Conservation (phyloP, 805 yeast species). For the Huiozyma sinensis region DNA sequence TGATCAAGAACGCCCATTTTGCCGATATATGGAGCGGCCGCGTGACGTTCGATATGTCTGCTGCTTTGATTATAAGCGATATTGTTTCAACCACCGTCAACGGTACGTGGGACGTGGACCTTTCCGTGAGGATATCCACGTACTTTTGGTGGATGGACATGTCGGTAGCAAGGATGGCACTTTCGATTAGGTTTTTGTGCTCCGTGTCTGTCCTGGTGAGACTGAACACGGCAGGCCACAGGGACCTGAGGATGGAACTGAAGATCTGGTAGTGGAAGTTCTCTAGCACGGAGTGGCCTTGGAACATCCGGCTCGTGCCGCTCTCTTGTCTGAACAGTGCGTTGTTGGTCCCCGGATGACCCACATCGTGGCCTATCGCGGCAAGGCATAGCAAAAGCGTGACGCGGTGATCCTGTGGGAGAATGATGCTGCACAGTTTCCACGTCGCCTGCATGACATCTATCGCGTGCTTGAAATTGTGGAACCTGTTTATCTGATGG, state of each 20-base stretch:
- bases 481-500: conserved; percentile 80
- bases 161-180: conserved; percentile 68
- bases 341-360: conserved; percentile 95
- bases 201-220: conserved; percentile 4
- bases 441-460: conserved; percentile 90
- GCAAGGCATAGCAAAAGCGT: conserved; percentile 58
- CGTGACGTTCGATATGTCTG: conserved; percentile 90
- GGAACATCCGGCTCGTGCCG: conserved; percentile 52
- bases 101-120: conserved; percentile 12
- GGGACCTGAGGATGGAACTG: conserved; percentile 37
- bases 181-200: conserved; percentile 11
- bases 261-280: conserved; percentile 69
- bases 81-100: conserved; percentile 34
- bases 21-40: conserved; percentile 66
- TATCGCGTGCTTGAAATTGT: conserved; percentile 89
- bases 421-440: conserved; percentile 33
- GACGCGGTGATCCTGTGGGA: conserved; percentile 30
- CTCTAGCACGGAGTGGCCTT: conserved; percentile 66
- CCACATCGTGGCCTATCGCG: conserved; percentile 89
- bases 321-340: conserved; percentile 51
- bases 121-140: conserved; percentile 37
- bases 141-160: conserved; percentile 83
- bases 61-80: conserved; percentile 76
- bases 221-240: conserved; percentile 35
- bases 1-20: conserved; percentile 78